Evolutionary conservation across 352 stramenopile genomes (phyloP), one percentile per base, ranked within the genome.

Genomic region (Phytophthora nicotianae): DNA sequence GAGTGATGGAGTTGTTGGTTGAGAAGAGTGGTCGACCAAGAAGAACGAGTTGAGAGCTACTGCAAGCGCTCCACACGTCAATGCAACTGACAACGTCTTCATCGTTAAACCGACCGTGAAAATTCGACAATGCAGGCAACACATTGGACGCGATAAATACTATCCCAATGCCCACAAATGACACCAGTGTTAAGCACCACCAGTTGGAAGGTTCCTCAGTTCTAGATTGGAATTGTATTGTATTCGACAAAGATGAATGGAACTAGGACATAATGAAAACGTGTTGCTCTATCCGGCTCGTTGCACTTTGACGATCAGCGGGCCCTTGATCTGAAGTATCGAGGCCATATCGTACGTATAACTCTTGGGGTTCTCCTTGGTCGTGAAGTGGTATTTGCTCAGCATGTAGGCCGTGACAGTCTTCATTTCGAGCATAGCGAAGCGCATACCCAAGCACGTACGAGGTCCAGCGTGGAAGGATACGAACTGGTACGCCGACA

Each of bases 351-450:
- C 62, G 66, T 81, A 81, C 23, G 73, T 79, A 29, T 68, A 81
- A 43, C 68, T 74, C 55, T 81, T 68, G 10, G 73, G 66, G 21
- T 68, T 65, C 40, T 78, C 68, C 42, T 69, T 70, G 0, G 72
- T 79, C 23, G 58, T 72, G 52, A 81, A 60, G 48, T 81, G 57
- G 43, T 72, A 81, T 55, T 81, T 81, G 70, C 72, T 81, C 35
- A 77, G 50, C 40, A 74, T 57, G 26, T 40, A 65, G 5, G 65
- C 70, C 27, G 61, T 50, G 23, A 62, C 52, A 4, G 62, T 70
- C 59, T 83, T 81, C 65, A 83, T 74, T 67, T 88, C 75, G 7
- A 86, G 61, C 62, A 88, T 74, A 14, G 81, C 79, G 26, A 78
- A 71, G 27, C 67, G 68, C 65, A 75, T 69, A 23, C 70, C 70